phyloP scores from a whole-genome alignment of 1,284 basidiomycete genomes.

The Cystobasidium sp. region DNA sequence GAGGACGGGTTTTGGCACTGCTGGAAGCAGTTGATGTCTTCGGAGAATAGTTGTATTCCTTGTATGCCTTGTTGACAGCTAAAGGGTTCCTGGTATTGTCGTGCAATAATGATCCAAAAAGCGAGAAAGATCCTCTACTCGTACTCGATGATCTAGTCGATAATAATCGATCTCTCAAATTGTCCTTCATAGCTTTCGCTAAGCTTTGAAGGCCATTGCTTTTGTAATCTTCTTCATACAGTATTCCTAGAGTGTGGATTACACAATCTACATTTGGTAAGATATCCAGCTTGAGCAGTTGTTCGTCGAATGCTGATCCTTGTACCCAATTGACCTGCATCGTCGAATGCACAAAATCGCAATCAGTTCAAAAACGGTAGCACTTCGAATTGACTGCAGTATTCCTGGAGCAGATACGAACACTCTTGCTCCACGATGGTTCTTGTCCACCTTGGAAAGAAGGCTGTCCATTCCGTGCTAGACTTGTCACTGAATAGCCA shows the following conservation, averaged over 20 bases:
- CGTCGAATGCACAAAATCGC: conserved; percentile 42
- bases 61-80: conserved; percentile 24
- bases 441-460: conserved; percentile 60
- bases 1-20: conserved; percentile 29
- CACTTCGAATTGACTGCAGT: conserved; percentile 75
- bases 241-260: conserved; percentile 92
- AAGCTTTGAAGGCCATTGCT: conserved; percentile 66
- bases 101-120: conserved; percentile 53
- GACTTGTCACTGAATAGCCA: conserved; percentile 82
- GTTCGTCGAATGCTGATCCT: conserved; percentile 76
- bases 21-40: background rate
- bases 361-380: conserved; percentile 10
- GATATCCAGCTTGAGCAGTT: conserved; percentile 69
- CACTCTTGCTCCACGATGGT: conserved; percentile 12
- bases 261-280: conserved; percentile 73
- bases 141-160: background rate
- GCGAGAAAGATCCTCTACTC: background rate
- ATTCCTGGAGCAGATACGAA: conserved; percentile 67
- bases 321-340: conserved; percentile 77
- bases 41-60: conserved; percentile 36
- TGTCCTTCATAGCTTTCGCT: conserved; percentile 61
- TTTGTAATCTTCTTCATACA: conserved; percentile 89
- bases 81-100: conserved; percentile 53
- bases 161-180: conserved; percentile 53
- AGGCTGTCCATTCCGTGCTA: conserved; percentile 69